Base-by-base conservation (phyloP, 179 eudicot genomes). In the Amaranthus tricolor region DNA sequence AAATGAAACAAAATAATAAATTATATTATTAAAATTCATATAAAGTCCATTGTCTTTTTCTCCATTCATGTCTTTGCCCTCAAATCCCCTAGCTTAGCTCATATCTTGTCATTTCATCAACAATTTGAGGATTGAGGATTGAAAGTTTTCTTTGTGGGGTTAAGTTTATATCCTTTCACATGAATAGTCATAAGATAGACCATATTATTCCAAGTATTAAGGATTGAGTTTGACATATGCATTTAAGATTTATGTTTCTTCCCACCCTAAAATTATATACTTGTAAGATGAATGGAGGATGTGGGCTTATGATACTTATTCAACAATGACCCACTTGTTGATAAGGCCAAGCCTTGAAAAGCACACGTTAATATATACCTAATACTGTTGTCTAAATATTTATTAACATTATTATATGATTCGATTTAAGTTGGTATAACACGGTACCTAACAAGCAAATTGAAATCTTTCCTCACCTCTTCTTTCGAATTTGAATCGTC, bases 281-380 rank as follows among this genome's bases (percentile, higher is more conserved):
- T 77, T 31, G 24, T 43, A 59, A 47, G 73, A 47, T 57, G 49
- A 31, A 71, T 20, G 66, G 49, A 62, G 24, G 17, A 8, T 40
- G 44, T 16, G 72, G 12, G n/a, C 16, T 52, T 60, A 65, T 40
- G 20, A 53, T 47, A 16, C n/a, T 73, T 70, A 51, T 49, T 62
- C 11, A 58, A 43, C 58, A 14, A 68, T 73, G 77, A 53, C 81
- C 77, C 77, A 79, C 78, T 74, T 69, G 5, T 62, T 78, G 81
- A 79, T 79, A 68, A 68, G 78, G 50, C 51, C 57, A 68, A 62
- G 58, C 62, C 56, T 66, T 73, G 13, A 49, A 24, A 15, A 60
- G 45, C 55, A 66, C 50, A 31, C 70, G 55, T 67, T 15, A 62
- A 19, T 76, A 17, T 71, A 48, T 50, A 72, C 66, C 80, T 57